Evolutionary conservation across 139 green algal genomes (phyloP), one percentile per base, ranked within the genome.

Genomic region (Volvox reticuliferus): DNA sequence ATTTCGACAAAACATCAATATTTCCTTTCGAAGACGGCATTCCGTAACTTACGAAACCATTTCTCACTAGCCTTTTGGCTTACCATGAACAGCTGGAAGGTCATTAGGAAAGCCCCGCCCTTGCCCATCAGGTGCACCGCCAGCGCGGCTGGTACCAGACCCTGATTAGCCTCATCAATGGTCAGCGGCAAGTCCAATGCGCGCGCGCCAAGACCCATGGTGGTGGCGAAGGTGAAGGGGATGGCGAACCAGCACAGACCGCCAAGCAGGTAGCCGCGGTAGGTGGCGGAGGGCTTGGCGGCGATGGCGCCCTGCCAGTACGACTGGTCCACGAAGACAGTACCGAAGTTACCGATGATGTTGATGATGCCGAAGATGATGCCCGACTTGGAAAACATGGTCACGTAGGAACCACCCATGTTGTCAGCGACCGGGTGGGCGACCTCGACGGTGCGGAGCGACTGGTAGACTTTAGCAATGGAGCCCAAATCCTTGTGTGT

Each of bases 291-390:
- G 61, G 97, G 97, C 63, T 95, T 96, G 89, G 97, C 97, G 32
- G 97, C 97, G 88, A 99, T 99, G 94, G 97, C 97, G 79, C 94
- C 94, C 94, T 98, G 97, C 95, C 97, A 98, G 95, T 98, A 94
- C 28, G 94, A 95, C 94, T 98, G 96, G 88, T 99, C 97, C 19
- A 97, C 95, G 87, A 98, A 99, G 30, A 99, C 97, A 2, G 98
- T 99, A 83, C 98, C 97, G 88, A 99, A 99, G 95, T 99, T 98
- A 87, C 97, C 97, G 61, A 99, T 97, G 89, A 99, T 96, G 95
- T 99, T 99, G 96, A 99, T 99, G 90, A 99, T 96, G 55, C 98
- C 98, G 78, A 99, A 99, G 93, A 99, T 95, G 78, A 99, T 76
- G 68, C 98, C 98, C 22, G 95, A 95, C 85, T 96, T 92, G 82